Conservation (phyloP, 1,139 yeast species). For the Wickerhamomyces sp. region DNA sequence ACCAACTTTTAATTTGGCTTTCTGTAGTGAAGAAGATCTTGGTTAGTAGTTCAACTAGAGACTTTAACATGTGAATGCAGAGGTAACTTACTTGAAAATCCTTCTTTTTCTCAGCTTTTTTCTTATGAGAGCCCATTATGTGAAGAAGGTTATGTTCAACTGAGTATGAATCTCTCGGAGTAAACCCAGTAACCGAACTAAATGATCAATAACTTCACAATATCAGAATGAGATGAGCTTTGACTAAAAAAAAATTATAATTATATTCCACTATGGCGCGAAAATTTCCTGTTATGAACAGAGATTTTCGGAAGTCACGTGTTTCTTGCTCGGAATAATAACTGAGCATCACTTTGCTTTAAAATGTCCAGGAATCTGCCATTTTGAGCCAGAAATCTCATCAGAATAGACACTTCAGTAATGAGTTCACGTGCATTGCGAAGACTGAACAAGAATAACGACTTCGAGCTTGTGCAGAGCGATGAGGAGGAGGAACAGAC, state of each 20-base stretch:
- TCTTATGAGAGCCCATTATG: slow-evolving; percentile 50
- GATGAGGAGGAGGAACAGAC: slow-evolving; percentile 33
- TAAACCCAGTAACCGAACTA: no score
- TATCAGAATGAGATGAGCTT: not conserved
- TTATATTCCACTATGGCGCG: not conserved
- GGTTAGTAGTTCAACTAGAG: not conserved
- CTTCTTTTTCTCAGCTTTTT: slow-evolving; percentile 64
- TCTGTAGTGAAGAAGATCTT: slow-evolving; percentile 27
- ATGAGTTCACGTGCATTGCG: slow-evolving; percentile 72
- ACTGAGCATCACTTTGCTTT: no score
- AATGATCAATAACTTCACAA: no score
- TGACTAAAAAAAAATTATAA: not conserved
- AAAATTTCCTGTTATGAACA: not conserved
- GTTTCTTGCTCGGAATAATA: no score
- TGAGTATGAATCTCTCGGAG: not conserved
- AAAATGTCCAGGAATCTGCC: no score
- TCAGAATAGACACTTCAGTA: not conserved
- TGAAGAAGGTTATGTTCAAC: not conserved
- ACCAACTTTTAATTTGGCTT: slow-evolving; percentile 85
- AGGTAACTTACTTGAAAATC: slow-evolving; percentile 47
- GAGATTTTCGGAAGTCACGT: not conserved
- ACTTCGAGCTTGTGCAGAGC: slow-evolving; percentile 30
- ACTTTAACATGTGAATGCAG: not conserved
- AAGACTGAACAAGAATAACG: slow-evolving; percentile 42
- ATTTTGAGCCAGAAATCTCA: not conserved